Percentiles rank a stretch among this genome's conserved stretches.
Conservation (phyloP, 345 rosid species). For the Arabidopsis suecica region DNA sequence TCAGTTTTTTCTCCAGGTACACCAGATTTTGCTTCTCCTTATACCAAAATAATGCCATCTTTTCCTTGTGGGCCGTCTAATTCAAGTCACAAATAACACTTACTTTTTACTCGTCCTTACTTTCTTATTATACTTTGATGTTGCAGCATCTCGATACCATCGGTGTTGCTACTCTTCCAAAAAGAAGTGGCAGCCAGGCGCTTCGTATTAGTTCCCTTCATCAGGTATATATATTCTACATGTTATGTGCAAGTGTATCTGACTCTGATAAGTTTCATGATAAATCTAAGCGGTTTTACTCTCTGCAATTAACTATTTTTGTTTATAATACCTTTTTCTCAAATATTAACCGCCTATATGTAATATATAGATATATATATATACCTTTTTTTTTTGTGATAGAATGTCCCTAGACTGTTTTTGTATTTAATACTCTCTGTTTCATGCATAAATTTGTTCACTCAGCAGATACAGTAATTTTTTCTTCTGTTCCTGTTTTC, state of each 20-base stretch:
- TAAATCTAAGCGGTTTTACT: neutral
- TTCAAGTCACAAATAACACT: slow-evolving; percentile 6
- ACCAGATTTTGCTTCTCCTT: slow-evolving; percentile 24
- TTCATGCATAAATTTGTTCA: neutral
- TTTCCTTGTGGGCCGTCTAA: slow-evolving; percentile 4
- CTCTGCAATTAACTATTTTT: slow-evolving; percentile 10
- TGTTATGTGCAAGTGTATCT: slow-evolving; percentile 7
- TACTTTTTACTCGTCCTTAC: neutral
- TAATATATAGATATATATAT: too few species aligned
- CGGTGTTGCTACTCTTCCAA: slow-evolving; percentile 87
- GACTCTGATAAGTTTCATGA: slow-evolving; percentile 15
- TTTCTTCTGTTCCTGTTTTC: neutral
- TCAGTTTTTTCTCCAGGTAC: slow-evolving; percentile 83
- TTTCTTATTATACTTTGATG: slow-evolving; percentile 22
- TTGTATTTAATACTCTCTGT: neutral
- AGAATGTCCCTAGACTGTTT: neutral
- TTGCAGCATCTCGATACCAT: slow-evolving; percentile 84
- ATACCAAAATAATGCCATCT: slow-evolving; percentile 2
- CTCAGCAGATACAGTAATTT: neutral
- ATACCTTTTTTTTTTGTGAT: neutral
- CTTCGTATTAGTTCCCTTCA: slow-evolving; percentile 95
- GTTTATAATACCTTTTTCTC: neutral
- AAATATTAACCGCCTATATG: neutral
- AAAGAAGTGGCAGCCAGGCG: slow-evolving; percentile 77
- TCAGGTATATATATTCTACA: slow-evolving; percentile 61